Evolutionary conservation across 2,329 filamentous ascomycete species (phyloP).

Genomic region (Epichloe sp.): DNA sequence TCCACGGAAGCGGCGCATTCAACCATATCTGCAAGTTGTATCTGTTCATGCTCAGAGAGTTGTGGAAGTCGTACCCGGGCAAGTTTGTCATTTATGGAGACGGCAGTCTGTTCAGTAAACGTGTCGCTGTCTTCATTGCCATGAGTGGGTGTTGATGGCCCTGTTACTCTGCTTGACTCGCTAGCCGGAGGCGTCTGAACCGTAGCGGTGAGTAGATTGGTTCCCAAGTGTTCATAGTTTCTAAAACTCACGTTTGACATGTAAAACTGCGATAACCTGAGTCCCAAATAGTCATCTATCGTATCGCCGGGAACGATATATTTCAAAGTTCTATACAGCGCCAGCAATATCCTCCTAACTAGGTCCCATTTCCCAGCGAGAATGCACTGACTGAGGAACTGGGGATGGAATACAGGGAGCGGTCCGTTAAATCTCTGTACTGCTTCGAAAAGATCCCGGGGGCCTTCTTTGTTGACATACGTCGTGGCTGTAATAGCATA

Average conservation of each 20-base stretch:
- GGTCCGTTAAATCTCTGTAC: conserved; percentile 78
- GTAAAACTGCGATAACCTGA: conserved; percentile 16
- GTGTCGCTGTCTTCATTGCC: conserved; percentile 37
- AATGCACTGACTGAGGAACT: conserved; percentile 78
- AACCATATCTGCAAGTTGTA: conserved; percentile 69
- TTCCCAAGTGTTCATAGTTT: too few relatives aligned
- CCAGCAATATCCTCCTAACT: conserved; percentile 60
- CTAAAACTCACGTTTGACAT: conserved; percentile 1
- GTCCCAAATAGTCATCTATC: conserved; percentile 64
- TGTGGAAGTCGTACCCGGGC: conserved; percentile 62
- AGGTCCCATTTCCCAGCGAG: conserved; percentile 61
- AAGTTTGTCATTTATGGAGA: conserved; percentile 63
- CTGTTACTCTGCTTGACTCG: conserved; percentile 17
- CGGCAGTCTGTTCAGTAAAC: conserved; percentile 59
- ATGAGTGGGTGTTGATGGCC: conserved; percentile 25
- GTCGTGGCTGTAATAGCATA: conserved; percentile 41
- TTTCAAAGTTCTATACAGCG: conserved; percentile 63
- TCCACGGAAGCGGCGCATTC: conserved; percentile 78
- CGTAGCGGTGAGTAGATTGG: not conserved
- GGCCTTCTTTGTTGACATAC: conserved; percentile 35
- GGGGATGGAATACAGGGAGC: conserved; percentile 81
- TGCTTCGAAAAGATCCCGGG: conserved; percentile 64
- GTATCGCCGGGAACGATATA: conserved; percentile 71
- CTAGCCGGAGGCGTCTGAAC: not conserved
- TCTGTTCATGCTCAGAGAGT: conserved; percentile 74